Evolutionary conservation across 73 alveolate species (phyloP), one percentile per base, ranked within the genome.

Genomic region (Diophrys sp.): DNA sequence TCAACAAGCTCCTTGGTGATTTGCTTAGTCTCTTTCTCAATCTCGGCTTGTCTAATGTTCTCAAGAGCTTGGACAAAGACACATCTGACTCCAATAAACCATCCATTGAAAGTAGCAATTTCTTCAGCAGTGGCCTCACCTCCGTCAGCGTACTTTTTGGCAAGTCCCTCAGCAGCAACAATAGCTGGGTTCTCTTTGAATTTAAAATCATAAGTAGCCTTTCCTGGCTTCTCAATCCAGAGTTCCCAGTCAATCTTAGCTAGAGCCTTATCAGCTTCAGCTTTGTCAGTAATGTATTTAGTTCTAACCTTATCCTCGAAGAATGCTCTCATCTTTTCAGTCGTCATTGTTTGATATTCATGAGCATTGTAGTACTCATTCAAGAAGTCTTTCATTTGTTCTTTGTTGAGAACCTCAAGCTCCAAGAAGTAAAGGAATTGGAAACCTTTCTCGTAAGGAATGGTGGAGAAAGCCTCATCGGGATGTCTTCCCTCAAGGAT

Each of bases 141-240:
- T 62, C 1, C n/a, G 8, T 62, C n/a, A 44, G 76, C 76, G 69
- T 83, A 83, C 23, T 23, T 71, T 29, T 75, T 75, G 44, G 91
- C 91, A 0, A 83, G 78, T 27, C 29, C 78, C 54, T 83, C 73
- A 26, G 67, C 67, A 23, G 72, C n/a, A 2, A 2, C 2, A n/a
- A 23, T 25, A 14, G 5, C 72, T 44, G 62, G 62, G 18, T 5
- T 18, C 62, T 44, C 62, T 11, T 5, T 18, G 62, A 44, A 44
- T 44, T 44, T 44, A 44, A 18, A 18, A 44, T 44, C 62, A n/a
- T 78, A 78, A 31, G 94, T 92, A 53, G 95, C 95, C 34, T 73
- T 77, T n/a, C 98, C 98, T 28, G 89, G 85, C 44, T 69, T 78
- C 30, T 84, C 69, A 24, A 94, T 86, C 98, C 98, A 94, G 33